A percentile compares a stretch with the other conserved stretches of the same genome.
Evolutionary conservation across 345 rosid species (phyloP).

Genomic region (Bruguiera gymnorhiza): DNA sequence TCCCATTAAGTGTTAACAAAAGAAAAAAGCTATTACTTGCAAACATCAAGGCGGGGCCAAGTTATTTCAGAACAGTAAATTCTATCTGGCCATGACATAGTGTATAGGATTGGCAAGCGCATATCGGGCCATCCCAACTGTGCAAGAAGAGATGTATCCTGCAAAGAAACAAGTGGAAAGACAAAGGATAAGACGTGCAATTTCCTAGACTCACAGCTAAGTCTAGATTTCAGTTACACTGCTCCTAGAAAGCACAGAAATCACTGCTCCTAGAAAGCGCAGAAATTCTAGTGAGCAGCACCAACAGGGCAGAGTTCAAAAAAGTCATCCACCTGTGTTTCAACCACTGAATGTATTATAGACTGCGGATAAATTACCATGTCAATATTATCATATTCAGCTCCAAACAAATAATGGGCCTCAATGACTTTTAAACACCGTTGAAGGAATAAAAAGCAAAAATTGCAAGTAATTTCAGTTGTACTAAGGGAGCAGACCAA

Average conservation of each 20-base stretch:
- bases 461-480: neutral
- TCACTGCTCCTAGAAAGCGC: too few species aligned
- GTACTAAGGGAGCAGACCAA: too few species aligned
- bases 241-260: neutral
- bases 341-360: conserved; percentile 88
- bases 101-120: conserved; percentile 91
- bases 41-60: conserved; percentile 96
- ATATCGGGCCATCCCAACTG: conserved; percentile 98
- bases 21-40: conserved; percentile 54
- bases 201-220: too few species aligned
- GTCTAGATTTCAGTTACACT: neutral
- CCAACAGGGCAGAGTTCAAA: neutral
- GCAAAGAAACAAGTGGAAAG: conserved; percentile 15
- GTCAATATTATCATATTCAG: conserved; percentile 83
- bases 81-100: conserved; percentile 97
- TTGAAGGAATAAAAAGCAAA: conserved; percentile 5
- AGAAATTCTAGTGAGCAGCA: neutral
- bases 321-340: conserved; percentile 62
- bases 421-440: conserved; percentile 97
- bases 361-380: conserved; percentile 93
- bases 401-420: conserved; percentile 95
- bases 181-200: conserved; percentile 2
- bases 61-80: conserved; percentile 87
- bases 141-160: conserved; percentile 95
- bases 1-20: neutral